Evolutionary conservation across 2,329 filamentous ascomycete species (phyloP).

Genomic region (Claviceps monticola): DNA sequence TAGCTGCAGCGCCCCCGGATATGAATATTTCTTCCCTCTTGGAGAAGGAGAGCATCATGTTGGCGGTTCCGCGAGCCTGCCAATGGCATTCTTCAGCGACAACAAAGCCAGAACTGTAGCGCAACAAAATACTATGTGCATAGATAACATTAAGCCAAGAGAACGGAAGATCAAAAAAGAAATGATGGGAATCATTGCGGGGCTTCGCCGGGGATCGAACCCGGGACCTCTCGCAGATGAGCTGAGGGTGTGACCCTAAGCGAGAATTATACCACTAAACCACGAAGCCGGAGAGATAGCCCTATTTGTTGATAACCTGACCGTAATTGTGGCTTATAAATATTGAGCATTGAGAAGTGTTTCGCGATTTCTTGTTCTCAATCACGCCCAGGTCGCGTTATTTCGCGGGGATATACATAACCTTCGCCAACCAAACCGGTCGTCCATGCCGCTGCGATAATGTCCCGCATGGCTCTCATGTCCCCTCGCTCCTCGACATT

Average conservation of each 20-base stretch:
- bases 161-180: background rate
- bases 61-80: too few relatives aligned
- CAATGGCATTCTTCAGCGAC: too few relatives aligned
- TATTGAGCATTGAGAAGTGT: too few relatives aligned
- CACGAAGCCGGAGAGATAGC: slow-evolving; percentile 3
- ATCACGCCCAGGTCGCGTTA: too few relatives aligned
- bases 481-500: background rate
- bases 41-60: too few relatives aligned
- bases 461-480: background rate
- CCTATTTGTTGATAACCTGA: rapidly evolving
- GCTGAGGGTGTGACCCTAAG: slow-evolving; percentile 6
- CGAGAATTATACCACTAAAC: slow-evolving; percentile 8
- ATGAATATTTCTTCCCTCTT: too few relatives aligned
- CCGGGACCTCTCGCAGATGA: slow-evolving; percentile 7
- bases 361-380: too few relatives aligned
- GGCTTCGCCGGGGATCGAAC: slow-evolving; percentile 7
- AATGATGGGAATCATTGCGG: rapidly evolving
- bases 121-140: too few relatives aligned
- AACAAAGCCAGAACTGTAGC: too few relatives aligned
- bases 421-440: background rate
- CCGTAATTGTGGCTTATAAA: rapidly evolving
- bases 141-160: background rate
- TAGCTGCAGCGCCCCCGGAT: too few relatives aligned
- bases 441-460: slow-evolving; percentile 2
- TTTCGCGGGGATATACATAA: too few relatives aligned